Evolutionary conservation across 306 rosid species (phyloP), one percentile per base, ranked within the genome.

Genomic region (Comarum palustre): DNA sequence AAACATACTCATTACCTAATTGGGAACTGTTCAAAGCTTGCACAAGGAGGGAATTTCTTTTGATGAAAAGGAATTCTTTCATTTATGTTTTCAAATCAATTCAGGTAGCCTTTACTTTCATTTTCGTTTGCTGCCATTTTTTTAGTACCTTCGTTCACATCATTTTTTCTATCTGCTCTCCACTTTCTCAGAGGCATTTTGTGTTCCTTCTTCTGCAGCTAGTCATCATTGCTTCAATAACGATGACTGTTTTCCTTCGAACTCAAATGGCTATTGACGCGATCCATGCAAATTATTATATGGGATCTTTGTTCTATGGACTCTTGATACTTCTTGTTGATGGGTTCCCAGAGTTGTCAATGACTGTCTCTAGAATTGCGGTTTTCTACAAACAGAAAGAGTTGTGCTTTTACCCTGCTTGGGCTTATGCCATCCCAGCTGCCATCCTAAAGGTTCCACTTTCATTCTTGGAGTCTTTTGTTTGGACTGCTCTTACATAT

Each of bases 231-330:
- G 90, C 94, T 67, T 68, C 85, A 55, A 88, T 90, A 67, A 77
- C 96, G 61, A 88, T 90, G 96, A 90, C 96, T 1, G 88, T 86
- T 16, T 90, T 90, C 84, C 46, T 87, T 11, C 84, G 94, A 25
- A 89, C 93, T 76, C 84, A 80, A 60, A 76, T 65, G 68, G 73
- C 77, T 13, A 84, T 81, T 66, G 92, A 89, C 65, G 54, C 69
- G 73, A 27, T 54, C 58, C 78, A 92, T 46, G 83, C 88, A 36
- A 88, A 85, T 83, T 85, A 85, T 27, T 85, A 89, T 66, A 78
- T 91, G 83, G 95, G 97, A 16, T 76, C 95, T 67, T 43, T 91
- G 83, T 89, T 85, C 72, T 91, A 84, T 63, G 85, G 90, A 19
- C 86, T 91, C 38, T 52, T 87, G 50, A 86, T 92, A 61, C 87